Conservation (phyloP, 768 basidiomycete species). For the Sistotremastrum niveocremeum region DNA sequence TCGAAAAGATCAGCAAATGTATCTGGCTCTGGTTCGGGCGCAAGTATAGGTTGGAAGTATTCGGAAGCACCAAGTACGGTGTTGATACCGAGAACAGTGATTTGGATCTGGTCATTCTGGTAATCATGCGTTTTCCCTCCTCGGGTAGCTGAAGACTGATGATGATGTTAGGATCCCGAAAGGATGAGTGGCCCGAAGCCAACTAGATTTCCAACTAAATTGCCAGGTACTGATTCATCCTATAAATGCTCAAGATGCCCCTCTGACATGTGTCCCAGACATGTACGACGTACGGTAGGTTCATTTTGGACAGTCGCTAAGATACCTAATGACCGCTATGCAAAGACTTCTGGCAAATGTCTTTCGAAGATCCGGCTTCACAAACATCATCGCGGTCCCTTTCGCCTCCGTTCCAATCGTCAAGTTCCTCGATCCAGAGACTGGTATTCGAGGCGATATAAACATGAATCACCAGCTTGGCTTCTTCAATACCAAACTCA, state of each 20-base stretch:
- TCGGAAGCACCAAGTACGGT: constrained; percentile 41
- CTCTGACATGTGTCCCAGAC: constrained; percentile 8
- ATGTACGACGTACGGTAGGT: constrained; percentile 20
- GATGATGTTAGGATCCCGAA: constrained; percentile 17
- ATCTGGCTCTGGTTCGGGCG: constrained; percentile 14
- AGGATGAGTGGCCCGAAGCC: constrained; percentile 18
- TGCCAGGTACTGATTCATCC: constrained; percentile 14
- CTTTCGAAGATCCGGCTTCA: constrained; percentile 23
- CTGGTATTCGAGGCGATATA: constrained; percentile 34
- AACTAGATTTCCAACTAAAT: constrained; percentile 8
- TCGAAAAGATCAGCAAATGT: too few species aligned
- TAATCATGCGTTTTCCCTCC: constrained; percentile 10
- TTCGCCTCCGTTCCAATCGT: constrained; percentile 35
- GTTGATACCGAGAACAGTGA: constrained; percentile 28
- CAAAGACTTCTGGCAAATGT: constrained; percentile 18
- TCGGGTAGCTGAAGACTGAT: background rate
- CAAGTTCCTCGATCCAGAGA: constrained; percentile 32
- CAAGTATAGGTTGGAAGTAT: constrained; percentile 23
- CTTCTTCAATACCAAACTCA: constrained; percentile 32
- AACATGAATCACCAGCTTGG: constrained; percentile 55
- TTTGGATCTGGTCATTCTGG: constrained; percentile 39
- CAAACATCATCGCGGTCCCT: constrained; percentile 15
- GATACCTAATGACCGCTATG: too few species aligned
- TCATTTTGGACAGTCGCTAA: too few species aligned
- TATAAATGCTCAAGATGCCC: too few species aligned